phyloP scores from a whole-genome alignment of 495 filamentous ascomycete genomes.

The Rusavskia elegans region DNA sequence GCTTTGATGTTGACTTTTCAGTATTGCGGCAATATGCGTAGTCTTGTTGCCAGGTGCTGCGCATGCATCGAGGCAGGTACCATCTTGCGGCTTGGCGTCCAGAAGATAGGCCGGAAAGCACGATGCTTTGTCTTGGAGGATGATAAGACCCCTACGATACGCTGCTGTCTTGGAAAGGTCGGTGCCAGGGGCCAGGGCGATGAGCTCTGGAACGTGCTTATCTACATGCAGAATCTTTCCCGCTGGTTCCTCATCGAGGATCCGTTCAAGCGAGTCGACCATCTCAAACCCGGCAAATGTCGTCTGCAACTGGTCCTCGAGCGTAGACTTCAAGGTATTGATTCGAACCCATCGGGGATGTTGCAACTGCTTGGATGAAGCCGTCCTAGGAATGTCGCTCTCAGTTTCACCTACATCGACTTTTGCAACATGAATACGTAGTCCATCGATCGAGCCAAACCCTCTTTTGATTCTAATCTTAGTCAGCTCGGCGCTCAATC shows the following conservation, averaged over 20 bases:
- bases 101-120: constrained; percentile 88
- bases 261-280: constrained; percentile 28
- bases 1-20: constrained; percentile 22
- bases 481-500: constrained; percentile 66
- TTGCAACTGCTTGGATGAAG: background rate
- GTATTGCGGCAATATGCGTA: constrained; percentile 72
- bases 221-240: constrained; percentile 44
- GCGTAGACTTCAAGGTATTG: constrained; percentile 56
- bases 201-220: constrained; percentile 60
- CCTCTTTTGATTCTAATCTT: constrained; percentile 58
- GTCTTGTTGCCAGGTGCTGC: constrained; percentile 96
- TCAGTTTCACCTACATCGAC: constrained; percentile 14
- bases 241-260: constrained; percentile 14
- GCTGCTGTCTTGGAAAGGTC: constrained; percentile 55
- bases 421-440: constrained; percentile 41
- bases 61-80: constrained; percentile 75
- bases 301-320: constrained; percentile 49
- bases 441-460: constrained; percentile 43
- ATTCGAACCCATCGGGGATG: constrained; percentile 82
- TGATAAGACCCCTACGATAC: constrained; percentile 61
- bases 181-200: constrained; percentile 50
- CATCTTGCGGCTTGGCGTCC: constrained; percentile 39
- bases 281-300: constrained; percentile 47
- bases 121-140: constrained; percentile 90
- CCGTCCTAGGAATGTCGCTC: background rate